Evolutionary conservation across 352 stramenopile genomes (phyloP), one percentile per base, ranked within the genome.

Genomic region (Globisporangium middletonii): DNA sequence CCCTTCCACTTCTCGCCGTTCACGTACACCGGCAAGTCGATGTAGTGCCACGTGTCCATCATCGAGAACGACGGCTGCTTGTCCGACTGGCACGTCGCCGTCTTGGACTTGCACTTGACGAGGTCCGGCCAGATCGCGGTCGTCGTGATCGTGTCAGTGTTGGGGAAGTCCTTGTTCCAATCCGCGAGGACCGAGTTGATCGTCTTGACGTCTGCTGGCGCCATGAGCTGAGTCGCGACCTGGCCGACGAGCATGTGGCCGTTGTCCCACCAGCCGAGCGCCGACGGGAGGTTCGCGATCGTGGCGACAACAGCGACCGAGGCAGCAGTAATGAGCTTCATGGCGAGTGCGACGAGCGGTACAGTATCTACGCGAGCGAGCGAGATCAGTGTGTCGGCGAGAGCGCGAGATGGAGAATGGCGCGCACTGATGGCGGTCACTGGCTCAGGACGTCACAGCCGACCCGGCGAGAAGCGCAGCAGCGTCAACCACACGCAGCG

Each of bases 31-130:
- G 80, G 80, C 28, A 90, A 57, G 53, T 90, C 62, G 46, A 87
- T 71, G 64, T 86, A 90, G 66, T 90, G 80, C 80, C 80, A 90
- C 47, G 77, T 62, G 57, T 72, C 74, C 65, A 83, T 80, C 43
- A 63, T 62, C 23, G 68, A 68, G 59, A 83, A 57, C 4, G 80
- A 88, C 27, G 80, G 77, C 26, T 58, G 45, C 7, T 33, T 30
- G 27, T 57, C 55, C 28, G 77, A 73, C 54, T 61, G 37, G 54
- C 74, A 87, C 12, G 63, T 73, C 19, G 72, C 54, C 23, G 55
- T 67, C 33, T 67, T 50, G 18, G 64, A 65, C 23, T 65, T 73
- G 62, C 77, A 87, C 67, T 87, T 87, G 63, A 85, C 59, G 33
- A 82, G 61, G 52, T 87, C 77, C 38, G 77, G 65, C 77, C 75